Evolutionary conservation across 2,329 filamentous ascomycete species (phyloP).

Genomic region (Periconia sp.): DNA sequence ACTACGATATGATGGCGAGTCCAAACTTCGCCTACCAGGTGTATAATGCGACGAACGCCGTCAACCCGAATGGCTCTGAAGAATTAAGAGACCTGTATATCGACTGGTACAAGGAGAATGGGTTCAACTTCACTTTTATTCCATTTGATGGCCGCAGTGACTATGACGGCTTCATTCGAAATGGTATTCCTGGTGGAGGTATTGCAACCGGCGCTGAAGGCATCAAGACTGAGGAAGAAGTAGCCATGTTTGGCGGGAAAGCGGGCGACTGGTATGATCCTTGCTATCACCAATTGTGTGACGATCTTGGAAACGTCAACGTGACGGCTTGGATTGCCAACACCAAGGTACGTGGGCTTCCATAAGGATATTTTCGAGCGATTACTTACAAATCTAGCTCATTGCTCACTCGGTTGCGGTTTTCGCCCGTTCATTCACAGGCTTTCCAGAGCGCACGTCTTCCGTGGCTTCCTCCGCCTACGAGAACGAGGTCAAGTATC

Average conservation of each 20-base stretch:
- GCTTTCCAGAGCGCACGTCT: conserved; percentile 39
- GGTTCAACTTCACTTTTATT: conserved; percentile 46
- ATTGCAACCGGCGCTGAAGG: conserved; percentile 50
- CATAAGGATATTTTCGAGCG: not conserved
- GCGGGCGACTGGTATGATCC: conserved; percentile 48
- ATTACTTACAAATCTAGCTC: conserved; percentile 28
- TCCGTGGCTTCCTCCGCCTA: conserved; percentile 24
- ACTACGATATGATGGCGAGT: conserved; percentile 52
- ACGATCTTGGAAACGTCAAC: conserved; percentile 47
- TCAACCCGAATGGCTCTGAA: conserved; percentile 45
- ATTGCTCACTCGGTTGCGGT: conserved; percentile 47
- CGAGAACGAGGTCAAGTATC: conserved; percentile 32
- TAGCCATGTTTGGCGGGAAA: conserved; percentile 44
- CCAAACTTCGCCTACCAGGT: conserved; percentile 50
- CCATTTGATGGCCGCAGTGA: conserved; percentile 50
- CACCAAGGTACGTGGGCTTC: conserved; percentile 34
- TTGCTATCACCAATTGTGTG: conserved; percentile 49
- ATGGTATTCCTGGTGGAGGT: conserved; percentile 48
- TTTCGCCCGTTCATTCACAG: conserved; percentile 42
- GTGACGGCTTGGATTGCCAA: conserved; percentile 47
- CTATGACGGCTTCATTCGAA: conserved; percentile 50
- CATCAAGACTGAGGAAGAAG: conserved; percentile 48
- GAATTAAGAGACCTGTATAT: conserved; percentile 47
- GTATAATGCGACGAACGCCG: conserved; percentile 47
- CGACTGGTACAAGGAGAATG: conserved; percentile 44